Evolutionary conservation across 1,139 yeast genomes (phyloP).

Genomic region (Arxiozyma telluris): DNA sequence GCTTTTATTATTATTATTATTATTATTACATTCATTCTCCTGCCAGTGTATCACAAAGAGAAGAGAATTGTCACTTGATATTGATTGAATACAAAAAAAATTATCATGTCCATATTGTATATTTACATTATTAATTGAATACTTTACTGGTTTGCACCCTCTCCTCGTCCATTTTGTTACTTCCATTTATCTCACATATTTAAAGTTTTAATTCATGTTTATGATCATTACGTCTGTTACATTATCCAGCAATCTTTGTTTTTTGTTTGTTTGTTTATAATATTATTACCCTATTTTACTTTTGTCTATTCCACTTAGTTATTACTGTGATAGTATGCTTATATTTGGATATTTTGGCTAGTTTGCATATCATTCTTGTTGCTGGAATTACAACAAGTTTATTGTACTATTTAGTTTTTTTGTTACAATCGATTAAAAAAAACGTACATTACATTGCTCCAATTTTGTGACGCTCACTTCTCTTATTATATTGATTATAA

Average conservation of each 20-base stretch:
- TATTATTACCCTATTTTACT: not conserved
- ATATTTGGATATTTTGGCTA: not conserved
- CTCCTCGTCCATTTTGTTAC: not conserved
- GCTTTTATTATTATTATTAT: no score
- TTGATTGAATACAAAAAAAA: not conserved
- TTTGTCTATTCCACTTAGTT: not conserved
- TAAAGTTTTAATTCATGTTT: not conserved
- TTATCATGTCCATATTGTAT: not conserved
- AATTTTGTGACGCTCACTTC: not conserved
- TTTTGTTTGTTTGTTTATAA: not conserved
- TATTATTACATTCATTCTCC: not conserved
- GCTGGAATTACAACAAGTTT: slow-evolving; percentile 3
- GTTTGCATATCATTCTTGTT: slow-evolving; percentile 1
- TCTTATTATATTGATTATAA: no score
- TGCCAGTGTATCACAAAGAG: no score
- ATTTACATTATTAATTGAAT: no score
- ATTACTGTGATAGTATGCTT: not conserved
- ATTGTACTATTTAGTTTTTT: not conserved
- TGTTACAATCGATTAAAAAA: not conserved
- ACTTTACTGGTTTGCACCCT: not conserved
- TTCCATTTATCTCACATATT: not conserved
- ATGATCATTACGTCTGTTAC: not conserved
- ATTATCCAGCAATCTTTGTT: not conserved
- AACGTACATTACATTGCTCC: not conserved
- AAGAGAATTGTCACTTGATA: no score